These are phyloP conservation scores for Drosera spatulata DNA, from an alignment of 179 eudicot genomes.

Conservation along the genomic window DNA sequence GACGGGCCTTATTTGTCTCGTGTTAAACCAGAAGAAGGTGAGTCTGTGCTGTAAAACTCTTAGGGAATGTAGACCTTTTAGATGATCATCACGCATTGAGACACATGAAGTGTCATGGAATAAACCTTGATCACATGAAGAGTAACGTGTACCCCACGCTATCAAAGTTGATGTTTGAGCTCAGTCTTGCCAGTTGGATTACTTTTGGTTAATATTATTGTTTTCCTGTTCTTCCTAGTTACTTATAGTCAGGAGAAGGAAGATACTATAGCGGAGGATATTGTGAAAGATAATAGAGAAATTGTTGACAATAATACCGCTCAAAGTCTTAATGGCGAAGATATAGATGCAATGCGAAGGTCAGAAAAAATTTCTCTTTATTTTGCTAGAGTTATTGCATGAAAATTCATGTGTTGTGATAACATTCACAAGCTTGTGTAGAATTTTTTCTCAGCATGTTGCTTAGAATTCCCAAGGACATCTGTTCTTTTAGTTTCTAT, in stretches of 20 bases:
- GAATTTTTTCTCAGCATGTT: no score
- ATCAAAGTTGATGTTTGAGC: neutral
- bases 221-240: slow-evolving; percentile 12
- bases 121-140: neutral
- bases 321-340: slow-evolving; percentile 87
- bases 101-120: neutral
- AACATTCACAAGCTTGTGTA: no score
- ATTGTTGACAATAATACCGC: slow-evolving; percentile 85
- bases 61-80: neutral
- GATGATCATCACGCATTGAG: neutral
- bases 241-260: slow-evolving; percentile 29
- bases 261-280: slow-evolving; percentile 28
- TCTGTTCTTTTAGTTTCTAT: no score
- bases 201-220: slow-evolving; percentile 4
- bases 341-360: slow-evolving; percentile 76
- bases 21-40: slow-evolving; percentile 35
- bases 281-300: slow-evolving; percentile 69
- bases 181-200: neutral
- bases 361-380: slow-evolving; percentile 11
- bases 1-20: slow-evolving; percentile 59
- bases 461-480: no score
- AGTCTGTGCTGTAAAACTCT: neutral
- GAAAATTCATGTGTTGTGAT: neutral
- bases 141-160: neutral
- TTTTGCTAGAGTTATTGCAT: neutral